Base-by-base conservation (phyloP, 768 basidiomycete genomes). In the Dentipellis sp. region DNA sequence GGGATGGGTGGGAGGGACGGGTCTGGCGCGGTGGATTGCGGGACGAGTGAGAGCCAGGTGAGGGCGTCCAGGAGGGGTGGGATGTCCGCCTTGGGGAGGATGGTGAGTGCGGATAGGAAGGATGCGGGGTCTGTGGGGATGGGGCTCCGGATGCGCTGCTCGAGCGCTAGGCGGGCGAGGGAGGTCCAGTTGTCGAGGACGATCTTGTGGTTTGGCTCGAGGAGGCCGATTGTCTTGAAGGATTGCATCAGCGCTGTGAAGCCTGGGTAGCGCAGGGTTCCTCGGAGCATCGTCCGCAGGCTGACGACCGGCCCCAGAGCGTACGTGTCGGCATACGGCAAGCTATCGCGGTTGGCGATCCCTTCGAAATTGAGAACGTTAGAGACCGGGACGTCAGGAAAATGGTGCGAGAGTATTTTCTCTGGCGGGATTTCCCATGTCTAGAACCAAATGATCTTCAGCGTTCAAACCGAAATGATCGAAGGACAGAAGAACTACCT, bases 201-300 rank as follows among this genome's bases (percentile, higher is more conserved):
- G n/a, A 82, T 71, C 4, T 66, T 62, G 2, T 68, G 56, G 3
- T 63, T 59, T 2, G 65, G 57, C 54, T 84, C 78, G 19, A 95
- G 74, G 11, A 95, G 69, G 0, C 93, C 93, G 22, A 92, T 71
- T 7, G 67, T 59, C 42, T 78, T 77, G 75, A 94, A 91, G 0
- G 81, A 77, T 39, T 86, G 76, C 78, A 97, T 83, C 17, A 92
- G 68, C 3, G 73, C 69, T 1, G 85, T 75, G 65, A 93, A 97
- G 0, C 93, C 93, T 2, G 88, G 86, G 67, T 97, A 94, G 66
- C 91, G 79, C 47, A 97, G 68, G 0, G 94, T 97, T 4, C 94
- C 94, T 36, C 94, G 78, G 63, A 97, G 69, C 51, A 94, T 71
- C 1, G 91, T 87, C 51, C 78, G 74, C 56, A 88, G 61, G 6